Conservation (phyloP, 192 early-diverging fungal species). For the Backusella morwellensis region DNA sequence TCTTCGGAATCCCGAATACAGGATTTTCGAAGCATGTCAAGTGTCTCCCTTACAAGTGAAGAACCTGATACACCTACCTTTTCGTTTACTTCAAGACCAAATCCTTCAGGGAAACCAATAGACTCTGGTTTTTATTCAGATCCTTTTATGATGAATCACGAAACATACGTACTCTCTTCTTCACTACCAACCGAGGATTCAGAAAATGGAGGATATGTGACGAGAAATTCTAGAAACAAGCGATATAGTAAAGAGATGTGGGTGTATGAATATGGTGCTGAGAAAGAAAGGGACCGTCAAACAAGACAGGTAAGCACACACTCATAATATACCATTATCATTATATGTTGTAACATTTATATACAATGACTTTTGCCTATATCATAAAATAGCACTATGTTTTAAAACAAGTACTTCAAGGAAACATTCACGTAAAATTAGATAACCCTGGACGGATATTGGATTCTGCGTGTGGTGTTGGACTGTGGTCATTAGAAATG, state of each 20-base stretch:
- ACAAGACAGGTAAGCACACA: slow-evolving; percentile 7
- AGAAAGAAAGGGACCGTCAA: slow-evolving; percentile 16
- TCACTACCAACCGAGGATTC: not conserved
- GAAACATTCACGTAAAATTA: slow-evolving; percentile 16
- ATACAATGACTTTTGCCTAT: not conserved
- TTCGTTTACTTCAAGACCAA: not conserved
- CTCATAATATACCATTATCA: not conserved
- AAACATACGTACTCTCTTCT: not conserved
- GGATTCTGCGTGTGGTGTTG: slow-evolving; percentile 27
- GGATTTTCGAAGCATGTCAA: not conserved
- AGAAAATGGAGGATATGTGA: not conserved
- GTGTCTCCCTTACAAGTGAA: not conserved
- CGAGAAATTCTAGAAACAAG: not conserved
- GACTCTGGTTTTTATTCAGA: not conserved
- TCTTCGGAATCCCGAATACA: not conserved
- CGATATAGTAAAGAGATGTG: not conserved
- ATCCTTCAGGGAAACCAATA: not conserved
- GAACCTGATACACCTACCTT: not conserved
- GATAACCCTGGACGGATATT: slow-evolving; percentile 11
- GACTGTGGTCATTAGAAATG: slow-evolving; percentile 45
- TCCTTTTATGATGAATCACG: not conserved
- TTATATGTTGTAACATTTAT: not conserved
- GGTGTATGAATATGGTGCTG: slow-evolving; percentile 21
- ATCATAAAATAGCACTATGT: slow-evolving; percentile 22
- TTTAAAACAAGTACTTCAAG: slow-evolving; percentile 27